A percentile compares a stretch with the other conserved stretches of the same genome.
phyloP scores from a whole-genome alignment of 352 stramenopile species.

The Albugo candida region DNA sequence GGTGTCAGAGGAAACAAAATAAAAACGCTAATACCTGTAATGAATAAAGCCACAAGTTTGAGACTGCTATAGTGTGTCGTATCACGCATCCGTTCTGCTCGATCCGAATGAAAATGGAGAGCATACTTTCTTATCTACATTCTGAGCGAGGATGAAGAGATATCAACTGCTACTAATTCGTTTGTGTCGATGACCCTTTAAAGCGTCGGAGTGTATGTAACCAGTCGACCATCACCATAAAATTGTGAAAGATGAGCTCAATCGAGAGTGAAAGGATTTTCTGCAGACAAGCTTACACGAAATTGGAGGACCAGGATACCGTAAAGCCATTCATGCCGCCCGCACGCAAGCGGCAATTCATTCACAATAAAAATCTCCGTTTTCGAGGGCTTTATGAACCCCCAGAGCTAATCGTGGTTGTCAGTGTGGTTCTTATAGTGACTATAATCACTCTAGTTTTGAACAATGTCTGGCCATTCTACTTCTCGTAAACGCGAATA shows the following conservation, averaged over 20 bases:
- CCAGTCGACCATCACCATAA: too few species aligned
- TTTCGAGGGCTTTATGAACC: conserved; percentile 55
- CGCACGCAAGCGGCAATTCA: conserved; percentile 22
- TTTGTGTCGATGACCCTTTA: too few species aligned
- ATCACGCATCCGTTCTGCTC: conserved; percentile 2
- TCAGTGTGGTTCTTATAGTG: conserved; percentile 24
- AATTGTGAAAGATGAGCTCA: too few species aligned
- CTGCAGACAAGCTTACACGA: too few species aligned
- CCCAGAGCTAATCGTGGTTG: conserved; percentile 41
- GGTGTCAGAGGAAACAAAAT: background rate
- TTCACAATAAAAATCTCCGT: conserved; percentile 49
- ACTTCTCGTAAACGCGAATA: conserved; percentile 11
- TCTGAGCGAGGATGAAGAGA: conserved; percentile 12
- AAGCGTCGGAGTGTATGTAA: too few species aligned
- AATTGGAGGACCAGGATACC: too few species aligned
- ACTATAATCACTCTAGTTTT: conserved; percentile 48
- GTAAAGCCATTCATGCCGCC: too few species aligned
- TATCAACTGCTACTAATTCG: background rate
- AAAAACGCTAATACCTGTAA: background rate
- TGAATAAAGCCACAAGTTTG: background rate
- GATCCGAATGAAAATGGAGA: background rate
- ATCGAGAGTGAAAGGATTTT: too few species aligned
- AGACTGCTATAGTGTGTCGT: conserved; percentile 5
- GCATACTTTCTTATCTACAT: conserved; percentile 32
- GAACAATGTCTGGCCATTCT: conserved; percentile 64